Percentiles rank a stretch among this genome's conserved stretches.
Conservation (phyloP, 345 rosid genomes). For the Durio zibethinus region DNA sequence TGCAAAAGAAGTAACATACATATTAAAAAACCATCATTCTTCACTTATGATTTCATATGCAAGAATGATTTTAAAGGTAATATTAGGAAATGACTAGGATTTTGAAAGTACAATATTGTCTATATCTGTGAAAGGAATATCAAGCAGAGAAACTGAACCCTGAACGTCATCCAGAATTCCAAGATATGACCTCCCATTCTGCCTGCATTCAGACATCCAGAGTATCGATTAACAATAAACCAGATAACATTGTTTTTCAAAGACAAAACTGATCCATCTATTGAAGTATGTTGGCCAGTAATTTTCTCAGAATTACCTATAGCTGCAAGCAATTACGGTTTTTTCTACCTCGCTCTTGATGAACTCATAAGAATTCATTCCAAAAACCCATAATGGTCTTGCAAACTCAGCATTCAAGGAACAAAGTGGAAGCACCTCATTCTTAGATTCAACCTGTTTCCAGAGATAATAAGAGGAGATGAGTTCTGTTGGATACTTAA, state of each 20-base stretch:
- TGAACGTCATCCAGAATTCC: conserved; percentile 63
- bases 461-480: background rate
- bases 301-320: conserved; percentile 50
- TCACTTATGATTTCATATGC: background rate
- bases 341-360: conserved; percentile 52
- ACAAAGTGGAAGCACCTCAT: conserved; percentile 57
- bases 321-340: conserved; percentile 73
- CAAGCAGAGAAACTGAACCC: conserved; percentile 65
- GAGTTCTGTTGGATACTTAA: background rate
- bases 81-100: conserved; percentile 14
- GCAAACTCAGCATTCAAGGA: conserved; percentile 77
- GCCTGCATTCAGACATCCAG: conserved; percentile 50
- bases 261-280: conserved; percentile 4
- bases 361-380: conserved; percentile 74
- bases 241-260: background rate
- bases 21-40: conserved; percentile 6
- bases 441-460: conserved; percentile 63
- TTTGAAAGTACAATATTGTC: conserved; percentile 57
- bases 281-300: conserved; percentile 7
- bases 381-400: conserved; percentile 81
- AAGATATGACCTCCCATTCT: conserved; percentile 81
- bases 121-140: conserved; percentile 84
- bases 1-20: conserved; percentile 29
- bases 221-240: background rate
- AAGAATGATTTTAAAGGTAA: conserved; percentile 7